Percentiles rank a stretch among this genome's conserved stretches.
Evolutionary conservation across 345 rosid species (phyloP).

Genomic region (Lumnitzera racemosa): DNA sequence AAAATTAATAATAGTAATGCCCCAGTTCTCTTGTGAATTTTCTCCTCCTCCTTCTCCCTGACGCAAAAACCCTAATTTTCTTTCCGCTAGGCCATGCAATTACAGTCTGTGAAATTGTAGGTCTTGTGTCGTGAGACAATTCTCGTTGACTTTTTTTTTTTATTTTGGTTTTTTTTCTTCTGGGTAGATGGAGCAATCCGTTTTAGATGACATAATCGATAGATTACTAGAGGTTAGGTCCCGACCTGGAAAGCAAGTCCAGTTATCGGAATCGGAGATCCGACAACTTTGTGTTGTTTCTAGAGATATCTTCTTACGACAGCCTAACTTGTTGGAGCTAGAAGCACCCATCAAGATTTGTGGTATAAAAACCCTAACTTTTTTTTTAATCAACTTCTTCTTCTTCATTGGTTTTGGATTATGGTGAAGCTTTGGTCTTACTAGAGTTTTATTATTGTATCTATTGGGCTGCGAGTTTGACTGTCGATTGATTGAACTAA

Average conservation of each 20-base stretch:
- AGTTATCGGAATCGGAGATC: conserved; percentile 71
- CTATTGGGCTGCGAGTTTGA: too few relatives aligned
- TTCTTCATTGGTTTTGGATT: background rate
- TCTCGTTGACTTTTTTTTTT: too few relatives aligned
- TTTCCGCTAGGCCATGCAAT: too few relatives aligned
- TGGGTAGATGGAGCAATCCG: conserved; percentile 41
- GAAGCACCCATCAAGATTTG: conserved; percentile 84
- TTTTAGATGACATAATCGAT: conserved; percentile 56
- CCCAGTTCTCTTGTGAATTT: too few relatives aligned
- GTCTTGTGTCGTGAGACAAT: too few relatives aligned
- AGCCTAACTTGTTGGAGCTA: conserved; percentile 66
- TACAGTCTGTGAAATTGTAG: too few relatives aligned
- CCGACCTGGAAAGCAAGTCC: conserved; percentile 69
- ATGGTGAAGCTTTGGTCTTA: background rate
- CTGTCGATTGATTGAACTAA: too few relatives aligned
- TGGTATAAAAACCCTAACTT: conserved; percentile 22
- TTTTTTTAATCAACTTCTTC: background rate
- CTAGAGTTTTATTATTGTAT: too few relatives aligned
- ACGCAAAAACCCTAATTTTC: too few relatives aligned
- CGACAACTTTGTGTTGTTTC: conserved; percentile 49
- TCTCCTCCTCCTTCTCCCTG: too few relatives aligned
- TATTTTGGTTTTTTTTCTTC: too few relatives aligned
- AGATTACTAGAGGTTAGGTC: conserved; percentile 55
- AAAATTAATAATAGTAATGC: too few relatives aligned
- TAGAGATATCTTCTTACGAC: conserved; percentile 51